These are phyloP conservation scores for Magnusiomyces fungicola DNA, from an alignment of 1,139 yeast genomes.

Conservation along the genomic window DNA sequence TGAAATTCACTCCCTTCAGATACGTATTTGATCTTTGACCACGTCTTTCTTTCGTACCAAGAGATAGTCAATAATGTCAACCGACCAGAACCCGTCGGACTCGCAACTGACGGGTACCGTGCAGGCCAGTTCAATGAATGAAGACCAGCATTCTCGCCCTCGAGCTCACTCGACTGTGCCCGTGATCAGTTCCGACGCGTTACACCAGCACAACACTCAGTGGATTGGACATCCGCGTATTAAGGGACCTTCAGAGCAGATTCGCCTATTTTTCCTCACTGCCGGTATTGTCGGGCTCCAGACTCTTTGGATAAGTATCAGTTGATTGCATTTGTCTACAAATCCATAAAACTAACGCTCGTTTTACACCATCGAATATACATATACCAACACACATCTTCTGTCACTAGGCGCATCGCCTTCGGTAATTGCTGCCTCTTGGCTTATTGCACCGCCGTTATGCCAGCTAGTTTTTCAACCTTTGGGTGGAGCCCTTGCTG, in stretches of 20 bases:
- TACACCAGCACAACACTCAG: conserved; percentile 9
- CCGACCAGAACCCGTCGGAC: too few species aligned
- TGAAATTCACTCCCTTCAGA: too few species aligned
- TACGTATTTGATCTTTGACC: too few species aligned
- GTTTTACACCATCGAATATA: conserved; percentile 34
- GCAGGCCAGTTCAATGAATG: too few species aligned
- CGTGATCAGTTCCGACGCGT: neutral
- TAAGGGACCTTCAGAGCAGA: conserved; percentile 26
- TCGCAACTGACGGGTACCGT: too few species aligned
- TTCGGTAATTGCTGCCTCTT: conserved; percentile 44
- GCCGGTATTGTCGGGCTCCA: conserved; percentile 35
- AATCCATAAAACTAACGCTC: conserved; percentile 1
- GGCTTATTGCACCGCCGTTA: conserved; percentile 54
- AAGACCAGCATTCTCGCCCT: too few species aligned
- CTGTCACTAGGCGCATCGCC: conserved; percentile 50
- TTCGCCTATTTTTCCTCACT: conserved; percentile 31
- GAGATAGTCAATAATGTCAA: too few species aligned
- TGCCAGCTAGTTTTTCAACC: conserved; percentile 58
- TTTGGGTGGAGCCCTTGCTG: conserved; percentile 48
- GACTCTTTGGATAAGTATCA: conserved; percentile 33
- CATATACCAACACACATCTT: conserved; percentile 34
- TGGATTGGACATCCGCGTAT: conserved; percentile 32
- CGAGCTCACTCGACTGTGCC: neutral
- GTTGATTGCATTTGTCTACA: neutral
- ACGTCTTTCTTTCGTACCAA: too few species aligned